Evolutionary conservation across 1,284 basidiomycete genomes (phyloP).

Genomic region (Fomitiporia mediterranea): DNA sequence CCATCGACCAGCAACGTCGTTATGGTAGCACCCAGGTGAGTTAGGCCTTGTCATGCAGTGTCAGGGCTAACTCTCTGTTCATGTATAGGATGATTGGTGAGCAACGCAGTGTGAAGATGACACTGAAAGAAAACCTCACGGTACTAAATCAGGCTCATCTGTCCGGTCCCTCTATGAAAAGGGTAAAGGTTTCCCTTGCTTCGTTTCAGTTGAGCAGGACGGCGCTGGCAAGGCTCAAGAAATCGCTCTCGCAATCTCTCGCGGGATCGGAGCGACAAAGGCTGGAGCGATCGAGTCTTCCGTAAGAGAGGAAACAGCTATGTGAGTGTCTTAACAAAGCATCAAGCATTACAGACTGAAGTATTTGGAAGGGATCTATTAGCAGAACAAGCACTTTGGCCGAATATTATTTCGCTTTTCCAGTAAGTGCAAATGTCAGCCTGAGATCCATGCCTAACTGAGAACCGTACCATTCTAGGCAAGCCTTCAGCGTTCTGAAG

Average conservation of each 20-base stretch:
- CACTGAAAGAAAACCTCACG: not conserved
- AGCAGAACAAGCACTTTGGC: conserved; percentile 65
- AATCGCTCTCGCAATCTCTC: conserved; percentile 49
- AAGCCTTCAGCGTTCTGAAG: conserved; percentile 57
- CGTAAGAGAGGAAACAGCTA: conserved; percentile 58
- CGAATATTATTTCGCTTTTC: conserved; percentile 62
- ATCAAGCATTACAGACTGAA: not conserved
- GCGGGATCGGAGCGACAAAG: conserved; percentile 57
- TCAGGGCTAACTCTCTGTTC: not conserved
- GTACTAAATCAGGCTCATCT: conserved; percentile 38
- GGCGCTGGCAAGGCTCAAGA: conserved; percentile 46
- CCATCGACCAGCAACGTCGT: conserved; percentile 53
- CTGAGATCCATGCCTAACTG: not conserved
- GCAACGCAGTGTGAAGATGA: not conserved
- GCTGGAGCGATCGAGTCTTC: conserved; percentile 63
- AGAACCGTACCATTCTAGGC: conserved; percentile 31
- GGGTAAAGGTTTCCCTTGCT: conserved; percentile 59
- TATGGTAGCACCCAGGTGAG: conserved; percentile 61
- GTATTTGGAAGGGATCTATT: conserved; percentile 41
- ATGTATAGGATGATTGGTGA: conserved; percentile 22
- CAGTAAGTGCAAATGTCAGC: conserved; percentile 34
- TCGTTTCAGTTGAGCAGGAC: conserved; percentile 61
- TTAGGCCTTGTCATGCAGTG: not conserved
- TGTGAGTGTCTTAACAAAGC: conserved; percentile 29
- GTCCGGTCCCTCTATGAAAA: conserved; percentile 58